Conservation (phyloP, 495 filamentous ascomycete species). For the Copromyces sp. region DNA sequence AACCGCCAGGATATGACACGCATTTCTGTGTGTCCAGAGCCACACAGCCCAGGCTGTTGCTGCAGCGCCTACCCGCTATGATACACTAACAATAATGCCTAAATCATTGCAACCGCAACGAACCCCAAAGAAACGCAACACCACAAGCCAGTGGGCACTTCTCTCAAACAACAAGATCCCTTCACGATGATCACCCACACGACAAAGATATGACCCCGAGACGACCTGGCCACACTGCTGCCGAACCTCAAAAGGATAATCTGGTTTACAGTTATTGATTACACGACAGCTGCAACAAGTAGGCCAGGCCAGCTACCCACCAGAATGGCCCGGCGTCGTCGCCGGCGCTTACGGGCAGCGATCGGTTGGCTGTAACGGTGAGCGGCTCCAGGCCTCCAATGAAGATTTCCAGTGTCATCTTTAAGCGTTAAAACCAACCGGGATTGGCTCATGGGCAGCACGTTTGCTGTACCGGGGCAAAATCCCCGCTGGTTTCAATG, state of each 20-base stretch:
- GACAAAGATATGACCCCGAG: too few relatives aligned
- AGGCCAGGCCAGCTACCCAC: background rate
- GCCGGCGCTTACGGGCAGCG: background rate
- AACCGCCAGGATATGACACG: background rate
- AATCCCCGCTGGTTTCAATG: background rate
- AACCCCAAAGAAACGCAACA: background rate
- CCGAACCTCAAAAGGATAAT: too few relatives aligned
- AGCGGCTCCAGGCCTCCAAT: background rate
- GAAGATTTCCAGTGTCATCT: background rate
- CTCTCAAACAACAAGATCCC: background rate
- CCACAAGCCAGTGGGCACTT: background rate
- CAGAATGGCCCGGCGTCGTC: background rate
- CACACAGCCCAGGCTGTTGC: too few relatives aligned
- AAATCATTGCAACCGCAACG: background rate
- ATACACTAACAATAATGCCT: background rate
- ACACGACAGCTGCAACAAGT: background rate
- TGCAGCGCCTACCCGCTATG: background rate
- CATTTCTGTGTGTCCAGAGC: background rate
- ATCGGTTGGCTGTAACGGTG: background rate
- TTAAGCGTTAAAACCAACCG: background rate
- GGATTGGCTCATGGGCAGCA: background rate
- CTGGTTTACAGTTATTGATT: background rate
- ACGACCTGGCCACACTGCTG: too few relatives aligned
- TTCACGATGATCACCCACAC: too few relatives aligned
- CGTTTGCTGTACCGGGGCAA: background rate